phyloP scores from a whole-genome alignment of 2,329 filamentous ascomycete species.

The Verticillium nonalfalfae region DNA sequence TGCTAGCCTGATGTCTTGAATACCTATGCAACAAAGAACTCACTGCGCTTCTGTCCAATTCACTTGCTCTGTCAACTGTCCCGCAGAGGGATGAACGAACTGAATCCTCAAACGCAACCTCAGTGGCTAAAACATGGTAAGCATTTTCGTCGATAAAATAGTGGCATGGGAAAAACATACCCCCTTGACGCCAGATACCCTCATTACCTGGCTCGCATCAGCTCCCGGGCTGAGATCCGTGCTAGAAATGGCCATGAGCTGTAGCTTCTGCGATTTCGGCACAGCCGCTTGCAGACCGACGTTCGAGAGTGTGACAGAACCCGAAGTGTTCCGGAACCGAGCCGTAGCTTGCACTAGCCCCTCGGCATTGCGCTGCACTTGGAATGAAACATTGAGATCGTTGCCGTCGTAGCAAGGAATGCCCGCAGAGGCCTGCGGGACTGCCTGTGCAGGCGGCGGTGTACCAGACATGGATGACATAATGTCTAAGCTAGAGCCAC shows the following conservation, averaged over 20 bases:
- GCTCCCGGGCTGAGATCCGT: conserved; percentile 68
- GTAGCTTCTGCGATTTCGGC: conserved; percentile 91
- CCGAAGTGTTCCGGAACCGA: conserved; percentile 73
- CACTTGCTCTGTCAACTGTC: conserved; percentile 80
- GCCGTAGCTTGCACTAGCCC: conserved; percentile 76
- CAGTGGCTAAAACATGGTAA: conserved; percentile 54
- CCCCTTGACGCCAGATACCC: conserved; percentile 75
- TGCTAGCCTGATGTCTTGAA: background rate
- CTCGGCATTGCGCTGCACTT: conserved; percentile 76
- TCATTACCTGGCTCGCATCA: conserved; percentile 88
- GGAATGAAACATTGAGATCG: conserved; percentile 72
- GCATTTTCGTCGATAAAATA: conserved; percentile 12
- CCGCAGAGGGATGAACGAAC: conserved; percentile 65
- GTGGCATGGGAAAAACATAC: conserved; percentile 53
- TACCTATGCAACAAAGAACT: background rate
- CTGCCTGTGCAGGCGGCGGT: conserved; percentile 17
- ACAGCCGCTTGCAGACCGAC: conserved; percentile 92
- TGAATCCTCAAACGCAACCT: conserved; percentile 80
- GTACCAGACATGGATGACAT: conserved; percentile 37
- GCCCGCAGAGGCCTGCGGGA: conserved; percentile 39
- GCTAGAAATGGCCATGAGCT: conserved; percentile 83
- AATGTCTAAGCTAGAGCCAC: conserved; percentile 36
- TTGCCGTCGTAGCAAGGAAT: conserved; percentile 83
- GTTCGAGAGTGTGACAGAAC: conserved; percentile 57
- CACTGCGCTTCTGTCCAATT: conserved; percentile 83